Base-by-base conservation (phyloP, 1,139 yeast genomes). In the Zygoascus meyerae region DNA sequence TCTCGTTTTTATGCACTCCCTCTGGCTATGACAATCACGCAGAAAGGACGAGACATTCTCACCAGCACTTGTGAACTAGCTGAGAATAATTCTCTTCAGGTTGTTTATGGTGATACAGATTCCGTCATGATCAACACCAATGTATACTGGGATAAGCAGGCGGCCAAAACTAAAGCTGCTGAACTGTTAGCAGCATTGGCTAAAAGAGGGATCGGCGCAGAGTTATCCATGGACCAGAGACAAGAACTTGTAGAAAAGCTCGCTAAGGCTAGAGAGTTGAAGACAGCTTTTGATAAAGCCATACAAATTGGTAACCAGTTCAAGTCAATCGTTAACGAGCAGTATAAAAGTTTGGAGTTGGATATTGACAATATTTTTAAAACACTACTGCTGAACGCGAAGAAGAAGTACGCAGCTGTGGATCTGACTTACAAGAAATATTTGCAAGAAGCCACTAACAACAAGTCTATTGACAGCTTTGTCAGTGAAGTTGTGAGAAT, bases 51-150 rank as follows among this genome's bases (percentile, higher is more conserved):
- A 69, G 97, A 94, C 66, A 89, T 90, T 64, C 75, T 94, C 59
- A 85, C 83, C 82, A 92, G 86, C 60, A 92, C 99, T 0, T 80
- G 95, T 64, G 95, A 86, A 60, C 72, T 94, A 52, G 98, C 97
- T 0, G 97, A 90, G 64, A 76, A 83, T 50, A 72, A 83, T 57
- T 85, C 86, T 0, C 73, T 92, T 51, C 74, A 87, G 51, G 98
- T 94, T 45, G 87, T 94, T 15, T 94, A 94, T 61, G 99, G 99
- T 73, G 99, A 94, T 71, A 94, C 99, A 0, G 99, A 94, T 71
- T 94, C 98, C 32, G 97, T 94, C 47, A 94, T 94, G 99, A 89
- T 94, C 62, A 95, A 92, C 65, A 89, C 97, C 1, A 90, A 90
- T 39, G 83, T 79, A 39, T 17, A 35, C 18, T 42, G 45, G 45